Base-by-base conservation (phyloP, 495 filamentous ascomycete genomes). In the Talaromyces trachyspermus region DNA sequence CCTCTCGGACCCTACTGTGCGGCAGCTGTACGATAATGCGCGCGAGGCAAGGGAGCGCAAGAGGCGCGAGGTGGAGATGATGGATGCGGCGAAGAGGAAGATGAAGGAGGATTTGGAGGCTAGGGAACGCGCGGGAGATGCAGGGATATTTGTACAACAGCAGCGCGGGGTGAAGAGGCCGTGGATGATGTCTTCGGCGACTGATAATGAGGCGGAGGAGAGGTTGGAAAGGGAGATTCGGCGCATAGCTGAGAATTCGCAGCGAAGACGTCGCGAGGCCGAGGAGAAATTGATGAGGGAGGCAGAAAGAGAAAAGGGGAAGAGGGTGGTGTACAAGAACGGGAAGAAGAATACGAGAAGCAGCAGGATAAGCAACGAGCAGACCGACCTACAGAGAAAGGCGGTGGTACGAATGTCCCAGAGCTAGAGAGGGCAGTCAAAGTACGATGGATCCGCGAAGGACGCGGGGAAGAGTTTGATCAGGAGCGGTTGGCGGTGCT, bases 81-180 rank as follows among this genome's bases (percentile, higher is more conserved):
- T 86, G 56, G 81, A 83, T 53, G 72, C 81, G 7, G 74, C 74
- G 56, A 72, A 86, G 55, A 65, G 81, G 57, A 72, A 78, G 63
- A 87, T 89, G 85, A 77, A 79, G 58, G 82, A 88, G 60, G 85
- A 90, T 59, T 62, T 89, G 42, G 84, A 89, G 64, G 65, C 72
- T 43, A 59, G 81, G 46, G 84, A 86, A 54, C 55, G 74, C 37
- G 61, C 62, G 36, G 60, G 71, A 27, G 64, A 61, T 14, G 54
- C 59, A 1, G 61, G 49, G 26, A 56, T 36, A 45, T 19, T 22
- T 5, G 24, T 33, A 23, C 42, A 20, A 22, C 43, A 10, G 53
- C 58, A 57, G 49, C 58, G 55, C 47, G 75, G 74, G 8, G 57
- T 70, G 43, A 77, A 71, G 60, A 57, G 70, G 55, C 48, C 64